phyloP scores from a whole-genome alignment of 169 alveolate species.

The Cystoisospora suis region DNA sequence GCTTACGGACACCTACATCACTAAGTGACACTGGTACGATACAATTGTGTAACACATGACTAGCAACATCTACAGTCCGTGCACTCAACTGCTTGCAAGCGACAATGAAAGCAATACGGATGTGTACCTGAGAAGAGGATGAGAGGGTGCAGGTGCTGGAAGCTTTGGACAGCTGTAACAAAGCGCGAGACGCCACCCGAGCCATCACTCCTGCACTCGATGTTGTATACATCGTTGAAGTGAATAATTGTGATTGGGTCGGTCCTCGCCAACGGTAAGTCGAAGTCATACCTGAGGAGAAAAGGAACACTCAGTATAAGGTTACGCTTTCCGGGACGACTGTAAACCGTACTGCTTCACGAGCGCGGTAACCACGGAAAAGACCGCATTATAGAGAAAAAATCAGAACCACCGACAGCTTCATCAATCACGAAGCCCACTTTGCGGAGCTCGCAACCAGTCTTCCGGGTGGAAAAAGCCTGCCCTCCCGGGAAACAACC shows the following conservation, averaged over 20 bases:
- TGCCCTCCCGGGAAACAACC: too few relatives aligned
- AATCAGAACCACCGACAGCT: too few relatives aligned
- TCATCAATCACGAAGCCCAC: too few relatives aligned
- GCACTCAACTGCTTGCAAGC: slow-evolving; percentile 34
- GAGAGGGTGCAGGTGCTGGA: slow-evolving; percentile 63
- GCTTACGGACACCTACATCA: too few relatives aligned
- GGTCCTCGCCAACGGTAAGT: slow-evolving; percentile 73
- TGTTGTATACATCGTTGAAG: slow-evolving; percentile 93
- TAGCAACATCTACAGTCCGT: neutral
- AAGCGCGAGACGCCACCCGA: slow-evolving; percentile 91
- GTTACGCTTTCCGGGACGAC: too few relatives aligned
- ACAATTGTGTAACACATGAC: too few relatives aligned
- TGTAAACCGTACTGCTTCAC: too few relatives aligned
- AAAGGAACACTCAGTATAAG: neutral
- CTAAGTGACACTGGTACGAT: too few relatives aligned
- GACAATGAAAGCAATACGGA: neutral
- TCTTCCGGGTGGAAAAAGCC: too few relatives aligned
- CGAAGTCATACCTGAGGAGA: slow-evolving; percentile 73
- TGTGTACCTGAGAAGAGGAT: slow-evolving; percentile 64
- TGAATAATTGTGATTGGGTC: slow-evolving; percentile 84
- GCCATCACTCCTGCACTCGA: slow-evolving; percentile 81
- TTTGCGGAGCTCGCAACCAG: too few relatives aligned
- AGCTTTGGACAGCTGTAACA: slow-evolving; percentile 78
- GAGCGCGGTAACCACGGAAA: too few relatives aligned
- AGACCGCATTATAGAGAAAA: too few relatives aligned